Evolutionary conservation across 2,329 filamentous ascomycete genomes (phyloP).

Genomic region (Neurospora crassa): DNA sequence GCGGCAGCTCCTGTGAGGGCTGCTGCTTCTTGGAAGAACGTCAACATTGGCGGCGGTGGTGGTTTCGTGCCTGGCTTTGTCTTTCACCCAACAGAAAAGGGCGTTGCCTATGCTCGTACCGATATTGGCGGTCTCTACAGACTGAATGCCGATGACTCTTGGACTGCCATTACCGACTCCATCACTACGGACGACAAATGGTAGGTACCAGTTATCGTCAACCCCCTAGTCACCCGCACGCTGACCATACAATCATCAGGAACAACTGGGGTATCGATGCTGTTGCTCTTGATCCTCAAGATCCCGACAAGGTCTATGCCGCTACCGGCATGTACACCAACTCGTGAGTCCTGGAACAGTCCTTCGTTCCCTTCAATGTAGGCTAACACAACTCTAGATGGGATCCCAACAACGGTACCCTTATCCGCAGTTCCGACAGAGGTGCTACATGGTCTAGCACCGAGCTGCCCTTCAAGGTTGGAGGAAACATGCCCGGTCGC

Average conservation of each 20-base stretch:
- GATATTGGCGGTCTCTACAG: conserved; percentile 49
- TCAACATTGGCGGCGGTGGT: conserved; percentile 42
- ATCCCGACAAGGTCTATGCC: conserved; percentile 41
- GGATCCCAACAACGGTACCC: conserved; percentile 46
- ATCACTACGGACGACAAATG: conserved; percentile 34
- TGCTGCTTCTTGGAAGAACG: conserved; percentile 22
- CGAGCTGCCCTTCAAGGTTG: conserved; percentile 47
- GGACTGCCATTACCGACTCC: conserved; percentile 43
- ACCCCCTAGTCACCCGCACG: background rate
- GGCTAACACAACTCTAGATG: conserved; percentile 41
- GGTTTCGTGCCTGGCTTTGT: conserved; percentile 47
- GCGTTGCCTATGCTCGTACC: conserved; percentile 45
- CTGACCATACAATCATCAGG: conserved; percentile 23
- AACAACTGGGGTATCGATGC: conserved; percentile 49
- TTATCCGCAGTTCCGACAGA: conserved; percentile 43
- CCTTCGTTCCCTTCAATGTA: background rate
- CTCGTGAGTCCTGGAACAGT: background rate
- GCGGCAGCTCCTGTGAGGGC: conserved; percentile 16
- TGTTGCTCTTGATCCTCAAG: conserved; percentile 43
- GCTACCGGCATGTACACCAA: conserved; percentile 49
- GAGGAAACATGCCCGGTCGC: conserved; percentile 52
- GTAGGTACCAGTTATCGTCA: conserved; percentile 20
- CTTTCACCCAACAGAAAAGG: conserved; percentile 42
- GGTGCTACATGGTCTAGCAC: conserved; percentile 42
- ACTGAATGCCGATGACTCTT: conserved; percentile 44